phyloP scores from a whole-genome alignment of 176 grass and related monocot species.

The Triticum urartu region DNA sequence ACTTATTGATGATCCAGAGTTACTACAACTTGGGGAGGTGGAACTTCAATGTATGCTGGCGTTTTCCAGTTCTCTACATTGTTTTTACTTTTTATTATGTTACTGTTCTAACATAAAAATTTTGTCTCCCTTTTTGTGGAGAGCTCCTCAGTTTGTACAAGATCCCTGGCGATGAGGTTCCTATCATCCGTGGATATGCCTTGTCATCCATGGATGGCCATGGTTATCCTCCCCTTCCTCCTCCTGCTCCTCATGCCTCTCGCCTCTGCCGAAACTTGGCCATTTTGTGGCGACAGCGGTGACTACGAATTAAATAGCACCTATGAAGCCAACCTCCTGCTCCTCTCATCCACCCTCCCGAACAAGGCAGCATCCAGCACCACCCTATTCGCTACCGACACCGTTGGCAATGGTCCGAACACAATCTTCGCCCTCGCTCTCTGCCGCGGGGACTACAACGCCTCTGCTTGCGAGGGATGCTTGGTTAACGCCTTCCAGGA shows the following conservation, averaged over 20 bases:
- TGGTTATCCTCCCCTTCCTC: too few species aligned
- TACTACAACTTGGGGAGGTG: constrained; percentile 88
- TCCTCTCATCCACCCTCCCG: constrained; percentile 27
- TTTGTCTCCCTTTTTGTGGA: neutral
- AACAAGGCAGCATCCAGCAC: neutral
- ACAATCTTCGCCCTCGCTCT: constrained; percentile 29
- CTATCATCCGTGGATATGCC: constrained; percentile 81
- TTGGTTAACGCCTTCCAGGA: neutral
- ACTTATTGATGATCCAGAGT: constrained; percentile 77
- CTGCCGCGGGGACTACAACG: constrained; percentile 39
- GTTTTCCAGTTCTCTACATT: neutral
- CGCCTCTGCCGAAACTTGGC: neutral
- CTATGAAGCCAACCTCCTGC: constrained; percentile 32
- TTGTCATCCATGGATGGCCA: neutral
- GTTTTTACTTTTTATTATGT: neutral
- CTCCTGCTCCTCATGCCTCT: neutral
- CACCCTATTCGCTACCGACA: constrained; percentile 18
- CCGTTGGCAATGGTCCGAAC: neutral
- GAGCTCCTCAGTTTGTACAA: constrained; percentile 83
- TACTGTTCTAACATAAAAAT: neutral
- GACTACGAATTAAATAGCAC: constrained; percentile 41
- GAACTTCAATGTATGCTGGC: constrained; percentile 42
- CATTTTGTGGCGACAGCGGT: neutral
- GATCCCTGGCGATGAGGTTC: constrained; percentile 83
- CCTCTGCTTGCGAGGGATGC: constrained; percentile 11